These are phyloP conservation scores for Xylariaceae sp. DNA, from an alignment of 2,329 filamentous ascomycete species.

Conservation along the genomic window DNA sequence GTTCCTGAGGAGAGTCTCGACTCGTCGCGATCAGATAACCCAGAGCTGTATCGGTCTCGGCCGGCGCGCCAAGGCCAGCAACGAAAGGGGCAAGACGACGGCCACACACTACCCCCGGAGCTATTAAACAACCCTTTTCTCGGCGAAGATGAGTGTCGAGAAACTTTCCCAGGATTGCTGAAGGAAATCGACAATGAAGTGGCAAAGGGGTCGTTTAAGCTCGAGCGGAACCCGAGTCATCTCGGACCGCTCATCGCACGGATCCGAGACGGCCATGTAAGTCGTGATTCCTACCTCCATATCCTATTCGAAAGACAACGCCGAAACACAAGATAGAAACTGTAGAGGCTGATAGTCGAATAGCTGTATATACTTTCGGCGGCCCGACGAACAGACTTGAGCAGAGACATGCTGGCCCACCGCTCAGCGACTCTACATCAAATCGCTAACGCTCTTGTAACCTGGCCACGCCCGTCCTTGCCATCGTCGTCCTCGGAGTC, in stretches of 20 bases:
- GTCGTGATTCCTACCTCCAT: not conserved
- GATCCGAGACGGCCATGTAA: constrained; percentile 42
- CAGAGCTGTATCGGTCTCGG: constrained; percentile 7
- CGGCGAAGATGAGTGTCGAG: constrained; percentile 41
- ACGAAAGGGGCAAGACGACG: not conserved
- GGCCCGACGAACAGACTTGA: constrained; percentile 40
- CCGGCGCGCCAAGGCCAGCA: not conserved
- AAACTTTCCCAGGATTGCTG: constrained; percentile 45
- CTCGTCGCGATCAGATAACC: constrained; percentile 13
- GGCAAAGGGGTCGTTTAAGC: constrained; percentile 42
- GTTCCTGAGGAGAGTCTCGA: constrained; percentile 22
- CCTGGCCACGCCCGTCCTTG: constrained; percentile 38
- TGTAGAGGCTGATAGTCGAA: not conserved
- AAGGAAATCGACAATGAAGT: constrained; percentile 46
- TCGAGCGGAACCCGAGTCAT: constrained; percentile 34
- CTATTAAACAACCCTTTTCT: constrained; percentile 38
- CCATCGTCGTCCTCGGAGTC: constrained; percentile 1
- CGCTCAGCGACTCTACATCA: constrained; percentile 52
- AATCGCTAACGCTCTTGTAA: constrained; percentile 50
- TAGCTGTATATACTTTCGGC: constrained; percentile 46
- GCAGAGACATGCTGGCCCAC: constrained; percentile 45
- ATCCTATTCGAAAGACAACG: not conserved
- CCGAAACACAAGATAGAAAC: too few relatives aligned
- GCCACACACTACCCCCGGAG: constrained; percentile 9
- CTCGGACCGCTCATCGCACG: constrained; percentile 43